Conservation (phyloP, 768 basidiomycete genomes). For the Suillus paluster region DNA sequence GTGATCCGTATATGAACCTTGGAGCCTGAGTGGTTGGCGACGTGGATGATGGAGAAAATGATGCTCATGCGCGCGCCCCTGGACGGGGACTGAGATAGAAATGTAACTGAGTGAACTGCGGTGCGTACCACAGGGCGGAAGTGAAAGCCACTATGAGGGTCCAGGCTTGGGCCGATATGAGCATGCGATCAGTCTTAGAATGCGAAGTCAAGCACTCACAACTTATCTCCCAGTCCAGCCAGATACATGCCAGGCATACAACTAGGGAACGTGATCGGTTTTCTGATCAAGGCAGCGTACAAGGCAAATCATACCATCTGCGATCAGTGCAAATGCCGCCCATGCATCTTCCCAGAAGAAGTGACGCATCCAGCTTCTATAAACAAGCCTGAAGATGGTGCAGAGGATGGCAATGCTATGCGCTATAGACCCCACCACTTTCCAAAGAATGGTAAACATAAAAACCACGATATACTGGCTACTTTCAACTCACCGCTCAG, state of each 20-base stretch:
- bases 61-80: slow-evolving; percentile 32
- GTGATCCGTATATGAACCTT: slow-evolving; percentile 11
- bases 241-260: slow-evolving; percentile 13
- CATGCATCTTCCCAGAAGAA: slow-evolving; percentile 38
- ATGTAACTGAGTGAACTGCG: not conserved
- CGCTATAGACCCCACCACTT: not conserved
- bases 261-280: not conserved
- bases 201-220: slow-evolving; percentile 12
- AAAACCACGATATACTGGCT: not conserved
- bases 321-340: slow-evolving; percentile 24
- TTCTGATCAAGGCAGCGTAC: not conserved
- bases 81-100: slow-evolving; percentile 1
- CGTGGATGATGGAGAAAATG: slow-evolving; percentile 25
- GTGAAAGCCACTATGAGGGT: slow-evolving; percentile 17
- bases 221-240: slow-evolving; percentile 7
- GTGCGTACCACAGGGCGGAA: slow-evolving; percentile 25
- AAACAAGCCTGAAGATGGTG: slow-evolving; percentile 28
- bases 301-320: slow-evolving; percentile 13
- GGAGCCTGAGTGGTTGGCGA: slow-evolving; percentile 14
- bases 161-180: slow-evolving; percentile 13
- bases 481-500: not conserved
- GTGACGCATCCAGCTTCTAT: slow-evolving; percentile 21
- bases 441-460: not conserved
- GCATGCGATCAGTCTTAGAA: not conserved
- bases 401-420: slow-evolving; percentile 15